A percentile compares a stretch with the other conserved stretches of the same genome.
These are phyloP conservation scores for Boletus coccyginus DNA, from an alignment of 768 basidiomycete species.

Conservation along the genomic window DNA sequence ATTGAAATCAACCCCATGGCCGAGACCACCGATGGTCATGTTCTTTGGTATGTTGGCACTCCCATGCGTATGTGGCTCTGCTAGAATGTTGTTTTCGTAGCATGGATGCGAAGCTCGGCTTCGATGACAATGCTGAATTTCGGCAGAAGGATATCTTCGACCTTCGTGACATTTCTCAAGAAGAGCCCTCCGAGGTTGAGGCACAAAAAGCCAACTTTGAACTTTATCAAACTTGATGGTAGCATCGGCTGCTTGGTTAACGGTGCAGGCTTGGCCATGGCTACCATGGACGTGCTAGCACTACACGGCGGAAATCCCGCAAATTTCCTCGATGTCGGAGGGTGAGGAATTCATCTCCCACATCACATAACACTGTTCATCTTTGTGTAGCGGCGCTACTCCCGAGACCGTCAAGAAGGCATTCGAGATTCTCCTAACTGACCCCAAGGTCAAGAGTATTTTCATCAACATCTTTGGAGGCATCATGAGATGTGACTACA, in stretches of 20 bases:
- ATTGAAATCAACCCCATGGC: slow-evolving; percentile 99
- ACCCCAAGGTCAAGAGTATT: slow-evolving; percentile 94
- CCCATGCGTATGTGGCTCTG: neutral
- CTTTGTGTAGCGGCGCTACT: slow-evolving; percentile 76
- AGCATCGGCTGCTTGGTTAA: slow-evolving; percentile 97
- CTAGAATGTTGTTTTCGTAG: slow-evolving; percentile 38
- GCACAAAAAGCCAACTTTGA: slow-evolving; percentile 94
- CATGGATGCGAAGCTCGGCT: slow-evolving; percentile 99
- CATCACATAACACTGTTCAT: neutral
- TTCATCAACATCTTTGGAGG: slow-evolving; percentile 99
- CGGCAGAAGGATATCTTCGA: slow-evolving; percentile 88
- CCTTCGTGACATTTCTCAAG: slow-evolving; percentile 90
- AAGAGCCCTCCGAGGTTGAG: slow-evolving; percentile 96
- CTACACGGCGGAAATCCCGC: slow-evolving; percentile 96
- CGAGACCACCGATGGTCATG: slow-evolving; percentile 84
- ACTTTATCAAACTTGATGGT: slow-evolving; percentile 99
- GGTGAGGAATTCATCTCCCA: slow-evolving; percentile 42
- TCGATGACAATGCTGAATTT: slow-evolving; percentile 99
- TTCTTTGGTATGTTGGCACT: slow-evolving; percentile 77
- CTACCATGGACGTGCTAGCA: slow-evolving; percentile 99
- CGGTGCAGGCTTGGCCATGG: slow-evolving; percentile 98
- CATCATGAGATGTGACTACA: slow-evolving; percentile 99
- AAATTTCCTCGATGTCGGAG: slow-evolving; percentile 98
- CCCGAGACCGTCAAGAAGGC: slow-evolving; percentile 99
- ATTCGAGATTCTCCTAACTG: slow-evolving; percentile 89